A percentile compares a stretch with the other conserved stretches of the same genome.
phyloP scores from a whole-genome alignment of 192 early-diverging fungal species.

The Pilobolus umbonatus region DNA sequence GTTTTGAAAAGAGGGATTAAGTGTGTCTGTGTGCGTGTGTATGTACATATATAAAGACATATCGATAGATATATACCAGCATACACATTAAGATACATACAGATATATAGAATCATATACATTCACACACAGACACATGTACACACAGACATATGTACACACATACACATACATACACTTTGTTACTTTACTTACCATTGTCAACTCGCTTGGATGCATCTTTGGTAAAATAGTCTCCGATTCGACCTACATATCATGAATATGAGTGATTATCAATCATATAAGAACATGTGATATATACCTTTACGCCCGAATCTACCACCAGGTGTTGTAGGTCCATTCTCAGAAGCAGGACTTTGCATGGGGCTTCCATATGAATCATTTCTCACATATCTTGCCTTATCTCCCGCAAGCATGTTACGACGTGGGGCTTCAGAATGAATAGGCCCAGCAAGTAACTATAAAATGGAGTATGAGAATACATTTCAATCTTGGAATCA shows the following conservation, averaged over 20 bases:
- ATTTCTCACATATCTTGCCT: neutral
- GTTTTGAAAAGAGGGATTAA: too few relatives aligned
- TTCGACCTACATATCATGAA: slow-evolving; percentile 4
- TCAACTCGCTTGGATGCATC: slow-evolving; percentile 4
- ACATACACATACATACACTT: too few relatives aligned
- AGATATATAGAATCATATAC: too few relatives aligned
- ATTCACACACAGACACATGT: too few relatives aligned
- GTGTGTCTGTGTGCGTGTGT: too few relatives aligned
- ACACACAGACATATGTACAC: too few relatives aligned
- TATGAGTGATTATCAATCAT: neutral
- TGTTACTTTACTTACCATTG: neutral
- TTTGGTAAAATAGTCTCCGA: slow-evolving; percentile 11
- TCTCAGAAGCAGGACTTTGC: slow-evolving; percentile 19
- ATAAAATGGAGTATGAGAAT: neutral
- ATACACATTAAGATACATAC: too few relatives aligned
- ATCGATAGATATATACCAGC: too few relatives aligned
- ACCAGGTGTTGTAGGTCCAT: slow-evolving; percentile 8
- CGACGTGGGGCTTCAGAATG: slow-evolving; percentile 28
- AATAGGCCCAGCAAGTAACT: slow-evolving; percentile 28
- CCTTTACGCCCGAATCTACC: slow-evolving; percentile 11
- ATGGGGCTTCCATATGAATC: slow-evolving; percentile 13
- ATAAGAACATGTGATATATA: neutral
- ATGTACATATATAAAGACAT: too few relatives aligned
- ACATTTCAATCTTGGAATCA: neutral
- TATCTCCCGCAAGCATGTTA: slow-evolving; percentile 9